Percentiles rank a stretch among this genome's conserved stretches.
These are phyloP conservation scores for Neonectria magnoliae DNA, from an alignment of 2,329 filamentous ascomycete genomes.

Conservation along the genomic window DNA sequence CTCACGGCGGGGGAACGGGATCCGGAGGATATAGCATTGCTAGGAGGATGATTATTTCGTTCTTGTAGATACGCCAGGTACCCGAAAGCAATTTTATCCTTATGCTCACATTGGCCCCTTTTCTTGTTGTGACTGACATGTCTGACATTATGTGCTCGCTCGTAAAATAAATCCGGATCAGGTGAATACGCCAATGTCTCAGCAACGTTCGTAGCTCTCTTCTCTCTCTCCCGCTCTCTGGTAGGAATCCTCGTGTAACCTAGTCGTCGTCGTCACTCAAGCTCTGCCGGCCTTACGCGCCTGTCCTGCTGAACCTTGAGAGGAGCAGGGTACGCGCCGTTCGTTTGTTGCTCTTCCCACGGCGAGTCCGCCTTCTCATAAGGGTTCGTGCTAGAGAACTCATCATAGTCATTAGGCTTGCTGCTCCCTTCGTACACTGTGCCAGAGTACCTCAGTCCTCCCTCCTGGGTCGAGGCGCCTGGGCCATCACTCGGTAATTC, in stretches of 20 bases:
- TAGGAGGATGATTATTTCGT: constrained; percentile 35
- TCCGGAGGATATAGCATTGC: constrained; percentile 33
- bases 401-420: constrained; percentile 34
- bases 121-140: constrained; percentile 1
- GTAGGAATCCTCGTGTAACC: not conserved
- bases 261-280: constrained; percentile 2
- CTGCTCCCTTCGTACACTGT: constrained; percentile 34
- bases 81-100: constrained; percentile 33
- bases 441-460: constrained; percentile 27
- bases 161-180: not conserved
- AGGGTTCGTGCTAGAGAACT: constrained; percentile 32
- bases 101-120: constrained; percentile 17
- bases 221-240: too few species aligned
- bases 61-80: constrained; percentile 38
- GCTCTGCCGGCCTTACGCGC: constrained; percentile 11
- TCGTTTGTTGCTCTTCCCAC: constrained; percentile 18
- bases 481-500: constrained; percentile 13
- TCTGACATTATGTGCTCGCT: constrained; percentile 15
- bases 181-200: not conserved
- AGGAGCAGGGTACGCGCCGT: constrained; percentile 12
- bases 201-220: not conserved
- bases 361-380: constrained; percentile 22
- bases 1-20: constrained; percentile 13
- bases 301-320: constrained; percentile 11
- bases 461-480: constrained; percentile 13